A percentile compares a stretch with the other conserved stretches of the same genome.
These are phyloP conservation scores for Arxiozyma heterogenica DNA, from an alignment of 1,139 yeast genomes.

Conservation along the genomic window DNA sequence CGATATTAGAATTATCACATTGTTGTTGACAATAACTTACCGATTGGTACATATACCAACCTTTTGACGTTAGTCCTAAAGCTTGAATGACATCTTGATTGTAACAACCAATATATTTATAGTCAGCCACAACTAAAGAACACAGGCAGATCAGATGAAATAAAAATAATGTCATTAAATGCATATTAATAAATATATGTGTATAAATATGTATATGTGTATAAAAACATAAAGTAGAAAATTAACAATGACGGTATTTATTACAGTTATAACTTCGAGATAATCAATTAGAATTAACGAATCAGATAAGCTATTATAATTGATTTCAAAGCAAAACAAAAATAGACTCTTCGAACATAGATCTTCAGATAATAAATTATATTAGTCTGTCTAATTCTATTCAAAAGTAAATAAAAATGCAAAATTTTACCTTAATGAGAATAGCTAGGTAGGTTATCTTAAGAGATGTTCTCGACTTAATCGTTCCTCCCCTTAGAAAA, in stretches of 20 bases:
- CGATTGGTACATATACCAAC: constrained; percentile 41
- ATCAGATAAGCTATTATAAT: too few relatives aligned
- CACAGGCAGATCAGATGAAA: not conserved
- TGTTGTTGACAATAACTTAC: constrained; percentile 39
- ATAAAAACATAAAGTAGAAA: too few relatives aligned
- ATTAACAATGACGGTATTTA: not conserved
- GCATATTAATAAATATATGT: not conserved
- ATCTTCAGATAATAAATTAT: not conserved
- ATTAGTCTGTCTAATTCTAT: not conserved
- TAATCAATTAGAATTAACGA: not conserved
- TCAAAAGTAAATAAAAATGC: not conserved
- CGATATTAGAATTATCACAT: constrained; percentile 44
- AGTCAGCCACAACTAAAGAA: not conserved
- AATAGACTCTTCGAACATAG: not conserved
- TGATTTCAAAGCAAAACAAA: too few relatives aligned
- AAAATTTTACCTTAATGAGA: too few relatives aligned
- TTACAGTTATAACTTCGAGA: not conserved
- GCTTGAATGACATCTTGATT: constrained; percentile 8
- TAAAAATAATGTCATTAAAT: not conserved
- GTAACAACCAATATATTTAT: constrained; percentile 19
- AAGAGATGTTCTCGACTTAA: too few relatives aligned
- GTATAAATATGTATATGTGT: not conserved
- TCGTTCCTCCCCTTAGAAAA: not conserved
- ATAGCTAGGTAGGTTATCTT: too few relatives aligned
- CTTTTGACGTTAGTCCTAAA: constrained; percentile 21